phyloP scores from a whole-genome alignment of 83 land plant genomes.

The Picea abies region DNA sequence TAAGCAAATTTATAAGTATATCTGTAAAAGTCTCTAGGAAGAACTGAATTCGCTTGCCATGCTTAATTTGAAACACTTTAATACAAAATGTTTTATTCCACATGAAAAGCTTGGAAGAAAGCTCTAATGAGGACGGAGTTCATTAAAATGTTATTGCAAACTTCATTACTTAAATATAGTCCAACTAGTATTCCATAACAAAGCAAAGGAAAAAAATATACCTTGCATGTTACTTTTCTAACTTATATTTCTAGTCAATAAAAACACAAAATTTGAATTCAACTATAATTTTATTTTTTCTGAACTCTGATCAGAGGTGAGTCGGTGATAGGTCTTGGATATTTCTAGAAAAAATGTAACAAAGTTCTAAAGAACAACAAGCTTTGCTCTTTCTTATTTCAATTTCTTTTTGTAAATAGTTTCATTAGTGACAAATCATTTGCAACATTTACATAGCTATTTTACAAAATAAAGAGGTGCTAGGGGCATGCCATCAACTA shows the following conservation, averaged over 20 bases:
- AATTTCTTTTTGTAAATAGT: too few relatives aligned
- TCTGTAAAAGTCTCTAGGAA: too few relatives aligned
- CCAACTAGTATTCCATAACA: neutral
- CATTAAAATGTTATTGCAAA: neutral
- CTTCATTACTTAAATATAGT: neutral
- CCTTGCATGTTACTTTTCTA: neutral
- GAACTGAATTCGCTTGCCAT: neutral
- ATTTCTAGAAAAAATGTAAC: neutral
- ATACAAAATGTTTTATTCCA: too few relatives aligned
- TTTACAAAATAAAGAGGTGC: too few relatives aligned
- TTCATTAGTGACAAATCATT: too few relatives aligned
- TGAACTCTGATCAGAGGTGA: neutral
- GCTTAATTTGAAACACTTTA: neutral
- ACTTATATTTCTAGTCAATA: slow-evolving; percentile 4
- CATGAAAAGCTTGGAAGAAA: neutral
- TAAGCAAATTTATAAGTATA: neutral
- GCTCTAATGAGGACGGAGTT: neutral
- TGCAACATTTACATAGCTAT: too few relatives aligned
- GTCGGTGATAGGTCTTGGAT: neutral
- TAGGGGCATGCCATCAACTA: too few relatives aligned
- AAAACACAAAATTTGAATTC: neutral
- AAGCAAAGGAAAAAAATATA: neutral
- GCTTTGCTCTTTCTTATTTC: neutral
- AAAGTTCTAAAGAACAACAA: neutral
- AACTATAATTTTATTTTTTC: neutral